Base-by-base conservation (phyloP, 1,284 basidiomycete species). In the Naganishia liquefaciens region DNA sequence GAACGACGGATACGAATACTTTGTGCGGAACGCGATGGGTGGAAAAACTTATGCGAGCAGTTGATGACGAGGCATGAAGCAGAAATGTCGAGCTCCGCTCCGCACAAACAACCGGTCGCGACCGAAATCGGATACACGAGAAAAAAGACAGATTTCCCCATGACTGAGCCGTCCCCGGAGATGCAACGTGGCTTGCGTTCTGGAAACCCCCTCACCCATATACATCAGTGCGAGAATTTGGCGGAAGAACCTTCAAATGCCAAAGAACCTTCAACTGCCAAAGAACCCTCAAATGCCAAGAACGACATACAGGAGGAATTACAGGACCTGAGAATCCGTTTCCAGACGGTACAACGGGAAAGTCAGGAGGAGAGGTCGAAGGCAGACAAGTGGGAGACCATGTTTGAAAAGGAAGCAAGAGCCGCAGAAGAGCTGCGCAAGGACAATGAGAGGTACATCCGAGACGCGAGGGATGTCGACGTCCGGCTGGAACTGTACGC, bases 21-120 rank as follows among this genome's bases (percentile, higher is more conserved):
- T 25, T 28, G 21, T 17, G 49, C 49, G 25, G 57, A 60, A n/a
- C 57, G 57, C 28, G 57, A 60, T 27, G 57, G 57, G n/a, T 60
- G 57, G 57, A 50, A 60, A 25, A 21, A 49, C 21, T 46, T 60
- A 13, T 60, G 57, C 39, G 37, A 47, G 17, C 33, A 19, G 19
- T 39, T 60, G 23, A 60, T 60, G n/a, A 37, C 30, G 33, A 42
- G 39, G 21, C 13, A 46, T 9, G 57, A 60, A 60, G 46, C 57
- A 21, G 47, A 37, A 7, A 50, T 50, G 39, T 19, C 27, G 9
- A 17, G 23, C 15, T 19, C 5, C 11, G 27, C 5, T n/a, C 13
- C 23, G 7, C 17, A 53, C 27, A 21, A 53, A 10, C 33, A 37
- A 37, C 33, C 10, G 9, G 33, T 37, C 33, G 13, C 33, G 2